phyloP scores from a whole-genome alignment of 352 stramenopile genomes.

The Phytopythium montanum region DNA sequence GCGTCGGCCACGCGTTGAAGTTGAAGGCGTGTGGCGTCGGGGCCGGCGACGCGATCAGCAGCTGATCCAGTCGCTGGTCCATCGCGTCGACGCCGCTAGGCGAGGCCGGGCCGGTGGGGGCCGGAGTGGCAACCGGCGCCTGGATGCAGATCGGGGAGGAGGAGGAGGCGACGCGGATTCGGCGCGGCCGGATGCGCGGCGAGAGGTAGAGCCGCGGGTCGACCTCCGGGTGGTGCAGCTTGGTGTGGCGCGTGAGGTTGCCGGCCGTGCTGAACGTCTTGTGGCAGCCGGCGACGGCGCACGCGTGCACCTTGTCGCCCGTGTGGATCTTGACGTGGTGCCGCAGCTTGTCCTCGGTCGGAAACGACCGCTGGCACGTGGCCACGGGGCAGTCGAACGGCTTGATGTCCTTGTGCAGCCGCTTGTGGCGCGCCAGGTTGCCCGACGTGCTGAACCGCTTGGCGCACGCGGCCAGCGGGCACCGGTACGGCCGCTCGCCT shows the following conservation, averaged over 20 bases:
- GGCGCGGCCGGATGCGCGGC: constrained; percentile 13
- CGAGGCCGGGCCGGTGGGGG: background rate
- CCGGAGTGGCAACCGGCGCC: background rate
- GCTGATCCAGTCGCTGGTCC: constrained; percentile 9
- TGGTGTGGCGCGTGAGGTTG: constrained; percentile 51
- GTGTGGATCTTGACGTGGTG: constrained; percentile 57
- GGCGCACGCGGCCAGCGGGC: constrained; percentile 34
- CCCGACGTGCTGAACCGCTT: constrained; percentile 55
- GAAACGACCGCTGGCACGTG: constrained; percentile 36
- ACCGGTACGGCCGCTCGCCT: constrained; percentile 50
- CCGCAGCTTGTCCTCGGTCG: constrained; percentile 36
- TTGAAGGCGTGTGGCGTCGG: background rate
- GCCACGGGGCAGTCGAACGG: constrained; percentile 43
- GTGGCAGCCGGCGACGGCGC: constrained; percentile 29
- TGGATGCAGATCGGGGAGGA: background rate
- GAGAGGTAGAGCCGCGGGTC: constrained; percentile 12
- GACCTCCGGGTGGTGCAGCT: constrained; percentile 40
- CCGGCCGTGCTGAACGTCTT: constrained; percentile 59
- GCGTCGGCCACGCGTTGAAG: background rate
- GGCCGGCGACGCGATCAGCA: constrained; percentile 2
- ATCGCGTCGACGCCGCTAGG: constrained; percentile 7
- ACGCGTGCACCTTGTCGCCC: constrained; percentile 39
- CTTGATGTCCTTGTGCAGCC: constrained; percentile 45
- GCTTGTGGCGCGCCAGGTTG: constrained; percentile 52
- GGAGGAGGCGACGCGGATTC: background rate